Evolutionary conservation across 164 flowering plant genomes (phyloP), one percentile per base, ranked within the genome.

Genomic region (Nymphaea thermarum): DNA sequence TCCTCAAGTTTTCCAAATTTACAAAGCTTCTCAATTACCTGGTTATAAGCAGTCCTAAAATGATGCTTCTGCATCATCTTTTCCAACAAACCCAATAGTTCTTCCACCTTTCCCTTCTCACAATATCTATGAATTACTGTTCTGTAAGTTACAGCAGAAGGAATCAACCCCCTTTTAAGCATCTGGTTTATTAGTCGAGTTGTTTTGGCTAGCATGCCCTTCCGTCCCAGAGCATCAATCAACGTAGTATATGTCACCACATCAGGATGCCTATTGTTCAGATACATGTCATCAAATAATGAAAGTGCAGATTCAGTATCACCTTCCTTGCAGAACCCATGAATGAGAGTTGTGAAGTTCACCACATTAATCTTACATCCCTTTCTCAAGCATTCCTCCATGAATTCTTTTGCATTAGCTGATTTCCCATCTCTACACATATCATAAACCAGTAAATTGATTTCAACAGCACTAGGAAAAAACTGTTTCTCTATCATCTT

Each of bases 251-350:
- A 94, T 3, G 97, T 91, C 67, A 87, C 70, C 42, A 72, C 87
- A 71, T 94, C 98, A 11, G 98, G 95, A 64, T 84, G 90, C 70
- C 80, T 89, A 78, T 91, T 84, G 71, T 73, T 84, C 25, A 94
- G 86, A 78, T 87, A 94, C 93, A 94, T 89, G 77, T 94, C 98
- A 76, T 94, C 96, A 16, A 91, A 80, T 76, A 91, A 79, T 5
- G 97, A 94, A 11, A 89, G 76, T 44, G 96, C 97, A 65, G 85
- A 73, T 55, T 87, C 90, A 65, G 89, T 62, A 62, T 94, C 86
- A 79, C 75, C 89, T 68, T 79, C 80, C 55, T 77, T 78, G 67
- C 97, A 89, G 73, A 84, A 89, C 17, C 96, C 98, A 73, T 89
- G 96, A 74, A 94, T 89, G 8, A 88, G 79, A 71, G 91, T 84